Conservation (phyloP, 2,329 filamentous ascomycete species). For the Cercospora sp. region DNA sequence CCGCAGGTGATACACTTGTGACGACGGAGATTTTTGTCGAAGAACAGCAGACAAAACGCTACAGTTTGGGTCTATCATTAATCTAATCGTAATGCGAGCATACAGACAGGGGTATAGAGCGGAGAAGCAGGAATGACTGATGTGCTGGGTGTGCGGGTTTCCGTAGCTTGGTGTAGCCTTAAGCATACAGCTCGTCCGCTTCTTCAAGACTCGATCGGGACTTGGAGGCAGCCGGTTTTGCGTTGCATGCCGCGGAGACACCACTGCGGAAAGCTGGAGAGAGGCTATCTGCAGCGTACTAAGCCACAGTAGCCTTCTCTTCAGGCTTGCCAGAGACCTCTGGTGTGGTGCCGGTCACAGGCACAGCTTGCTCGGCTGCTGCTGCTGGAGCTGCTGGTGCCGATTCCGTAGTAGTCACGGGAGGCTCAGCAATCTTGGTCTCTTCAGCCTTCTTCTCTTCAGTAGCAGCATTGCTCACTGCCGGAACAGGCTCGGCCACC, state of each 20-base stretch:
- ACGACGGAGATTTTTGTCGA: neutral
- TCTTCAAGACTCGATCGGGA: neutral
- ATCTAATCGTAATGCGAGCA: neutral
- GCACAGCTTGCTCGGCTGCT: neutral
- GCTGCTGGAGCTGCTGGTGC: slow-evolving; percentile 1
- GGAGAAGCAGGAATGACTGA: slow-evolving; percentile 7
- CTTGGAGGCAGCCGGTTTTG: neutral
- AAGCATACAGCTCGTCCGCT: neutral
- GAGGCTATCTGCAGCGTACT: slow-evolving; percentile 8
- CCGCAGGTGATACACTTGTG: slow-evolving; percentile 42
- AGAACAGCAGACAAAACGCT: neutral
- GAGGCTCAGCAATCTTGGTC: neutral
- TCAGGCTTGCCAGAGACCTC: slow-evolving; percentile 21
- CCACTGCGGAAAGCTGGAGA: neutral
- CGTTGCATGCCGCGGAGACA: neutral
- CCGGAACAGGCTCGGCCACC: slow-evolving; percentile 1
- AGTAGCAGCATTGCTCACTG: neutral
- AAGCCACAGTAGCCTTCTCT: slow-evolving; percentile 20
- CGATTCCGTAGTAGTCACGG: neutral
- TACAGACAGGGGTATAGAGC: slow-evolving; percentile 12
- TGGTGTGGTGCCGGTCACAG: slow-evolving; percentile 7
- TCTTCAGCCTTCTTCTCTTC: slow-evolving; percentile 4
- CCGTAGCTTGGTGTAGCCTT: neutral
- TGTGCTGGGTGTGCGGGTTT: neutral
- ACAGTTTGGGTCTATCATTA: neutral